Base-by-base conservation (phyloP, 2,329 filamentous ascomycete species). In the Rhinocladiella similis region DNA sequence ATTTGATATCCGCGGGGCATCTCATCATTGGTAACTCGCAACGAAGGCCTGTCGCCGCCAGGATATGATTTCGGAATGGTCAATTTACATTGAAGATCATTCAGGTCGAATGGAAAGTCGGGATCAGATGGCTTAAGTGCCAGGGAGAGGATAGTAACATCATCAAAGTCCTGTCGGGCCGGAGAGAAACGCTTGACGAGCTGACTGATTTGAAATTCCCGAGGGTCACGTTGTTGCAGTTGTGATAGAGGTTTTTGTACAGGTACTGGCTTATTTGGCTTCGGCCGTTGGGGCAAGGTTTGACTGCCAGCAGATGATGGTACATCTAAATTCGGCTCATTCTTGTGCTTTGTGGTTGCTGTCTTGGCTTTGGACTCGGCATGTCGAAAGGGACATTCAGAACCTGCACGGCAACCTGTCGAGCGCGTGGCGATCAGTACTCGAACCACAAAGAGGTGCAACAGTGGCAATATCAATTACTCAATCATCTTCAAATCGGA, bases 51-150 rank as follows among this genome's bases (percentile, higher is more conserved):
- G 41, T 68, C 75, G 38, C 73, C 71, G 38, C 74, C 72, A 16
- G 89, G 89, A 70, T 89, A 93, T 16, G 72, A 72, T 9, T 67
- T 69, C 1, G 90, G 89, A 18, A 94, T 78, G 49, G 76, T 79
- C 36, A 94, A 73, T 42, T 83, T 77, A 68, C 88, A 92, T 39
- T 88, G 79, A 29, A 94, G 76, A 38, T 80, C 74, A 35, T 81
- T 76, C 67, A 93, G 76, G 59, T 91, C 88, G 70, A 90, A 93
- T 1, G 90, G 88, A 66, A 94, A 93, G 67, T 94, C 90, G 0
- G 90, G 90, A 68, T 94, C 90, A 5, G 89, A 91, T 4, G 90
- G 90, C 12, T 73, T 74, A 59, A 94, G 73, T 50, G 78, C 83
- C 70, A 93, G 89, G 9, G 77, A 73, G 38, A 92, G 72, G 14